phyloP scores from a whole-genome alignment of 2,329 filamentous ascomycete genomes.

The Clarireedia monteithiana region DNA sequence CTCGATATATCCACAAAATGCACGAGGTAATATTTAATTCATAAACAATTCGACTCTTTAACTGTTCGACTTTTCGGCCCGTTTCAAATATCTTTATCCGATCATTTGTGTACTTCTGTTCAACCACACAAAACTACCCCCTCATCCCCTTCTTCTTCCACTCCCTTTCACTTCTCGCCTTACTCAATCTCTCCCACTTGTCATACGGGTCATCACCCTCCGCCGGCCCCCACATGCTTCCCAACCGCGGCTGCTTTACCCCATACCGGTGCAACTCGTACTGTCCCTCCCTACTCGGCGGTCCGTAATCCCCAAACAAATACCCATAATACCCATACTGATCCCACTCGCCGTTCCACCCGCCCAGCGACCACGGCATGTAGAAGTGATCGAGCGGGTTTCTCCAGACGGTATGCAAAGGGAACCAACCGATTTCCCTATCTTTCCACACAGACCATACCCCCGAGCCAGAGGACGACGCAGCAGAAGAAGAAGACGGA shows the following conservation, averaged over 20 bases:
- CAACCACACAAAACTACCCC: too few species aligned
- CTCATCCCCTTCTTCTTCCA: too few species aligned
- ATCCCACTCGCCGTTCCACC: background rate
- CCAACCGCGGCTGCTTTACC: background rate
- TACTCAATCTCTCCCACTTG: background rate
- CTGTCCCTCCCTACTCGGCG: background rate
- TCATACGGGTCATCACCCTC: background rate
- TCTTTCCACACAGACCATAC: background rate
- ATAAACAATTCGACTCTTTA: too few species aligned
- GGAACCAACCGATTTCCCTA: background rate
- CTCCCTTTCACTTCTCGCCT: background rate
- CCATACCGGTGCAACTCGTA: background rate
- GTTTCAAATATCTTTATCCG: too few species aligned
- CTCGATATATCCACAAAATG: too few species aligned
- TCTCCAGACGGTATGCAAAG: background rate
- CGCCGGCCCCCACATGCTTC: background rate
- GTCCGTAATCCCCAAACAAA: background rate
- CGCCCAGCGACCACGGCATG: background rate
- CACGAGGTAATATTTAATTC: too few species aligned
- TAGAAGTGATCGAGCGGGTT: background rate
- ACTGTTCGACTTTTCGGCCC: too few species aligned
- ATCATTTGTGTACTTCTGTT: too few species aligned
- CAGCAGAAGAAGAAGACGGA: background rate
- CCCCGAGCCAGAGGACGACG: background rate
- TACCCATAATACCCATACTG: constrained; percentile 1